Evolutionary conservation across 768 basidiomycete species (phyloP).

Genomic region (Stropharia rugosoannulata): DNA sequence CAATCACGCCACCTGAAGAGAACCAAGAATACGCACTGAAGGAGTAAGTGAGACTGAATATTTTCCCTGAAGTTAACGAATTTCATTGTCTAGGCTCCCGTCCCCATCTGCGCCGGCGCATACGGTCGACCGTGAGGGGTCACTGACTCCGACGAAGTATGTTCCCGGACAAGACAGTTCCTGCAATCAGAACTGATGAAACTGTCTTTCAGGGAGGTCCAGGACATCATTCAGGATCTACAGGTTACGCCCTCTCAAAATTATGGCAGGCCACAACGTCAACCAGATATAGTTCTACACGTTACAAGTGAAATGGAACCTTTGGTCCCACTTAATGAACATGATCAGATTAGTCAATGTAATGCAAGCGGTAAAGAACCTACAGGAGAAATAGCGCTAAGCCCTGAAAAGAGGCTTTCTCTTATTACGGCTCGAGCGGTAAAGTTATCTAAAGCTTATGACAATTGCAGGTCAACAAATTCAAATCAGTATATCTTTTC

Average conservation of each 20-base stretch:
- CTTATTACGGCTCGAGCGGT: slow-evolving; percentile 22
- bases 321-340: too few relatives aligned
- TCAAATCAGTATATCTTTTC: slow-evolving; percentile 47
- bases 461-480: slow-evolving; percentile 26
- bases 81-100: slow-evolving; percentile 8
- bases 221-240: too few relatives aligned
- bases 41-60: slow-evolving; percentile 6
- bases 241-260: too few relatives aligned
- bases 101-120: slow-evolving; percentile 2
- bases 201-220: too few relatives aligned
- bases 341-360: background rate
- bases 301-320: too few relatives aligned
- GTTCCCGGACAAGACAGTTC: background rate
- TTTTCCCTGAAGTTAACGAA: background rate
- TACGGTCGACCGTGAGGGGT: slow-evolving; percentile 3
- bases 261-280: too few relatives aligned
- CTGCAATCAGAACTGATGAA: too few relatives aligned
- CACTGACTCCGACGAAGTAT: slow-evolving; percentile 13
- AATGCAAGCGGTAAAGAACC: background rate
- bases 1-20: background rate
- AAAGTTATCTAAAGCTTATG: slow-evolving; percentile 27
- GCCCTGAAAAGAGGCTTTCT: slow-evolving; percentile 14
- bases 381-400: slow-evolving; percentile 2
- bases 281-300: too few relatives aligned
- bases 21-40: slow-evolving; percentile 10